These are phyloP conservation scores for Didymella keratinophila DNA, from an alignment of 2,329 filamentous ascomycete species.

Conservation along the genomic window DNA sequence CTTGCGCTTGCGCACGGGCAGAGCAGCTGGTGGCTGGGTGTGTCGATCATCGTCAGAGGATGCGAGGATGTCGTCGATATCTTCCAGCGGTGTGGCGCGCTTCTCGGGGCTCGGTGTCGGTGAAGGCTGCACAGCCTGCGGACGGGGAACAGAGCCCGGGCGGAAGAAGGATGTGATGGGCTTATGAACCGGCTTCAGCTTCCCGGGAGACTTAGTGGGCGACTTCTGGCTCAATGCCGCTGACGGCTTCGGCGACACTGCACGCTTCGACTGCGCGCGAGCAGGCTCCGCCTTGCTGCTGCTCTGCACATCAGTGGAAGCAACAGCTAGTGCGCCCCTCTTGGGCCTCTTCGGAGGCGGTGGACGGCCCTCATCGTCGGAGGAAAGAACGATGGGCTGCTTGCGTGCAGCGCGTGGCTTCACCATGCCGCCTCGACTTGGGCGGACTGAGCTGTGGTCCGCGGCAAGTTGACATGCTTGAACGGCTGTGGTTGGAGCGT, in stretches of 20 bases:
- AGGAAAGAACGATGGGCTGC: conserved; percentile 49
- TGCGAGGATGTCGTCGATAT: conserved; percentile 50
- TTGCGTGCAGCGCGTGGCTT: conserved; percentile 49
- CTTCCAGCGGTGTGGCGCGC: conserved; percentile 33
- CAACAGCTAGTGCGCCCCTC: conserved; percentile 39
- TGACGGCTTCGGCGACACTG: conserved; percentile 33
- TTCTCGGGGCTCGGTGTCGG: conserved; percentile 53
- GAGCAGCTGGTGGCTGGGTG: conserved; percentile 28
- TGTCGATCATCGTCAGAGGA: conserved; percentile 45
- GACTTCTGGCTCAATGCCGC: conserved; percentile 33
- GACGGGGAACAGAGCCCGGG: conserved; percentile 52
- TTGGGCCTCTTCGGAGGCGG: conserved; percentile 43
- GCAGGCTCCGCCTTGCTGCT: conserved; percentile 28
- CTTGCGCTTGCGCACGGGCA: conserved; percentile 44
- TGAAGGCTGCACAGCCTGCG: conserved; percentile 50
- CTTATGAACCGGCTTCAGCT: conserved; percentile 51
- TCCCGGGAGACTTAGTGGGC: conserved; percentile 45
- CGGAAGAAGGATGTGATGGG: conserved; percentile 61
- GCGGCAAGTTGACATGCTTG: conserved; percentile 43
- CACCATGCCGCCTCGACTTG: conserved; percentile 47
- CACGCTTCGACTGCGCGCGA: conserved; percentile 31
- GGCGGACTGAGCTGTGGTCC: conserved; percentile 25
- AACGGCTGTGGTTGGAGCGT: conserved; percentile 25
- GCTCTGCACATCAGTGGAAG: conserved; percentile 26
- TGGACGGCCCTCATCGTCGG: conserved; percentile 43